phyloP scores from a whole-genome alignment of 2,329 filamentous ascomycete genomes.

The Phialophora macrospora region DNA sequence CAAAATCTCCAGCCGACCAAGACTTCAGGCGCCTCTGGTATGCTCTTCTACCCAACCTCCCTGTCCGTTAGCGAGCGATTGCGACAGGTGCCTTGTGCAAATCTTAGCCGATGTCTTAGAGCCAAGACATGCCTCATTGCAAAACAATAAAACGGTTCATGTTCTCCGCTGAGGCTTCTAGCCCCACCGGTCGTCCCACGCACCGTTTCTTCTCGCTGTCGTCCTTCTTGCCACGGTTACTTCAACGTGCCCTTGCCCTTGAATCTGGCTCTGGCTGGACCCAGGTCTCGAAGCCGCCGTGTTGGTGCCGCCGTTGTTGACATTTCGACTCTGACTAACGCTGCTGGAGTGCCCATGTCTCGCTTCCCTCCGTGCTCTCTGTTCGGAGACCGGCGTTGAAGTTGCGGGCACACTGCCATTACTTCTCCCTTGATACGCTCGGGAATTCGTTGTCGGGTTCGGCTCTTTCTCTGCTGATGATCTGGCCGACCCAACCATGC shows the following conservation, averaged over 20 bases:
- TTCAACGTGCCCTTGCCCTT: constrained; percentile 27
- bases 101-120: background rate
- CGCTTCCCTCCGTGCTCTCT: constrained; percentile 26
- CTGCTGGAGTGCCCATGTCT: constrained; percentile 28
- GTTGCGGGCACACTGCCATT: constrained; percentile 24
- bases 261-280: constrained; percentile 20
- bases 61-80: background rate
- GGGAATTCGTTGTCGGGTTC: background rate
- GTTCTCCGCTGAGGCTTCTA: constrained; percentile 13
- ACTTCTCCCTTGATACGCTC: constrained; percentile 27
- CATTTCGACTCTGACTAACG: constrained; percentile 23
- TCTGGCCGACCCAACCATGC: constrained; percentile 30
- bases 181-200: constrained; percentile 33
- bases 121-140: background rate
- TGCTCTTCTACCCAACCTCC: background rate
- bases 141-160: background rate
- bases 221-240: constrained; percentile 33
- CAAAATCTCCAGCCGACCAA: background rate
- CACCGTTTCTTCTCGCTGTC: constrained; percentile 26
- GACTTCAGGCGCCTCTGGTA: background rate
- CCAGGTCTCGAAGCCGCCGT: constrained; percentile 9
- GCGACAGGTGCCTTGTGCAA: background rate
- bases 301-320: constrained; percentile 4
- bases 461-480: constrained; percentile 23
- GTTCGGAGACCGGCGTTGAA: constrained; percentile 35